Conservation (phyloP, 1,284 basidiomycete genomes). For the Anthracocystis walkeri region DNA sequence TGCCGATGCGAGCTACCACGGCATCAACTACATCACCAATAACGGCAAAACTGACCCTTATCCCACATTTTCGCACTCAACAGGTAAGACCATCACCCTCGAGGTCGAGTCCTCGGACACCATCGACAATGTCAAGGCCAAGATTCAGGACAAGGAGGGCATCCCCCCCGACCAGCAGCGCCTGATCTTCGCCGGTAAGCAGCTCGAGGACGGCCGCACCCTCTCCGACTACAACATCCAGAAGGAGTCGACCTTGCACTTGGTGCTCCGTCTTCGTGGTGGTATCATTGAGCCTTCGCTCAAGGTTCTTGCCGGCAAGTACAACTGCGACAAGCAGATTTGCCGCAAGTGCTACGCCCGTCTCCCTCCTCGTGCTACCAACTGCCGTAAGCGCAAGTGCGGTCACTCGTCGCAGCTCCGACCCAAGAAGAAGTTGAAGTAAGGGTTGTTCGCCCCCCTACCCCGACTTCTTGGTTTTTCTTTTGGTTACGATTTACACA, state of each 20-base stretch:
- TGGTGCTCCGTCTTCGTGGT: constrained; percentile 67
- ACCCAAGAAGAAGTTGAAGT: constrained; percentile 96
- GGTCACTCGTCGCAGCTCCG: constrained; percentile 69
- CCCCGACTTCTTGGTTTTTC: not conserved
- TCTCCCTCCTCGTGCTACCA: constrained; percentile 97
- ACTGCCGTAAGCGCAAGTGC: constrained; percentile 83
- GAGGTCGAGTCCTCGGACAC: constrained; percentile 71
- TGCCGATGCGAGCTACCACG: constrained; percentile 2
- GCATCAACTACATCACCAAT: not conserved
- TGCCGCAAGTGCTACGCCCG: constrained; percentile 99
- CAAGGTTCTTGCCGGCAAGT: constrained; percentile 89
- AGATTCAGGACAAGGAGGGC: constrained; percentile 75
- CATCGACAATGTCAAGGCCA: constrained; percentile 70
- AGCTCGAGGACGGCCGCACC: constrained; percentile 76
- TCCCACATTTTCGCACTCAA: constrained; percentile 15
- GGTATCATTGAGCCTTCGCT: constrained; percentile 69
- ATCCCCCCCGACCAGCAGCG: constrained; percentile 97
- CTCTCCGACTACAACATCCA: constrained; percentile 80
- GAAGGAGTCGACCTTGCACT: constrained; percentile 73
- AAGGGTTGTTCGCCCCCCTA: constrained; percentile 71
- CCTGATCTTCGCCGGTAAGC: constrained; percentile 97
- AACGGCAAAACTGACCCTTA: constrained; percentile 14
- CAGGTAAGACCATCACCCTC: constrained; percentile 70
- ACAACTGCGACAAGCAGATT: constrained; percentile 73
- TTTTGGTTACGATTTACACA: constrained; percentile 11